These are phyloP conservation scores for Nitzschia palea DNA, from an alignment of 108 stramenopile species.

Conservation along the genomic window DNA sequence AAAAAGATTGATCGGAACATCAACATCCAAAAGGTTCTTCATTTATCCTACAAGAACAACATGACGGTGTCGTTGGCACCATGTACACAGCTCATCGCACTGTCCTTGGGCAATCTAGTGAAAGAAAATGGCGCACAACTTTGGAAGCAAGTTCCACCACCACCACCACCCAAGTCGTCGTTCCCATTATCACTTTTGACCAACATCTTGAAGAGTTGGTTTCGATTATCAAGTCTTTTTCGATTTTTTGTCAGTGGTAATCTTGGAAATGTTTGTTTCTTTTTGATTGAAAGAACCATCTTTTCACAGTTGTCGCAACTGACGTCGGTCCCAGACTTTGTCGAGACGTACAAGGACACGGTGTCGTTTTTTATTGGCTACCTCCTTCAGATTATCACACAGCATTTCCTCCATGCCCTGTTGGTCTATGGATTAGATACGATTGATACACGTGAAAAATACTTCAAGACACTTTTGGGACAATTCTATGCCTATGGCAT, in stretches of 20 bases:
- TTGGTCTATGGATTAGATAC: constrained; percentile 43
- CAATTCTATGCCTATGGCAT: constrained; percentile 24
- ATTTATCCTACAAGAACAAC: no score
- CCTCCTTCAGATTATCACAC: constrained; percentile 30
- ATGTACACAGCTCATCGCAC: no score
- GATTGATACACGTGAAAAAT: constrained; percentile 35
- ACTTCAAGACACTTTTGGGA: constrained; percentile 31
- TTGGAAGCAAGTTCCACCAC: neutral
- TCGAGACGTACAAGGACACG: constrained; percentile 25
- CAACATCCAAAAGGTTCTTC: no score
- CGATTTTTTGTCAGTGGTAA: constrained; percentile 50
- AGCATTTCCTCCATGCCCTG: constrained; percentile 37
- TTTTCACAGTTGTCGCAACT: constrained; percentile 1
- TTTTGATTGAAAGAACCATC: constrained; percentile 26
- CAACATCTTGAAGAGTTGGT: constrained; percentile 14
- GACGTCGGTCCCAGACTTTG: neutral
- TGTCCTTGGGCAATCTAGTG: neutral
- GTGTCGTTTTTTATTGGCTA: constrained; percentile 35
- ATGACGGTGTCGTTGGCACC: no score
- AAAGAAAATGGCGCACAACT: neutral
- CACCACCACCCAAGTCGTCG: neutral
- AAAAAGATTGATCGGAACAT: no score
- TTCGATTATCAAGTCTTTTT: constrained; percentile 18
- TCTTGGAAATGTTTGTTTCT: constrained; percentile 38
- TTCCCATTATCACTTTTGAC: neutral